Base-by-base conservation (phyloP, 2,329 filamentous ascomycete species). In the Paracorniculantispora psalliotae region DNA sequence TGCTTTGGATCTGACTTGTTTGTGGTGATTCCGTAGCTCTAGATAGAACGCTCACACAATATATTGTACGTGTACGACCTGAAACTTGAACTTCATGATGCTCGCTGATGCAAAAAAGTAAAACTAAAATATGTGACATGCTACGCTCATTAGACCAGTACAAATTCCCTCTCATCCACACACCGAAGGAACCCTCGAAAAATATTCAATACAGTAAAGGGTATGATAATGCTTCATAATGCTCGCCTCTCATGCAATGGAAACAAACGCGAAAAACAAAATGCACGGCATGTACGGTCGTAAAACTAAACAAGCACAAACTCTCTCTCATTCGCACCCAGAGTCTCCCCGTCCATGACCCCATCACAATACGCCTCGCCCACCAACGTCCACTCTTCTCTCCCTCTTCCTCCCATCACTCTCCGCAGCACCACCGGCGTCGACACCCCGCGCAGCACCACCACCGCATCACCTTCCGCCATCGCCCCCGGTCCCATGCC, bases 311-410 rank as follows among this genome's bases (percentile, higher is more conserved):
- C 28, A 13, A 51, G 19, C 25, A 58, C 55, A 51, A 58, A 51
- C 19, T 46, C 47, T n/a, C 37, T 17, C 19, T 50, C 47, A 51
- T 44, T 35, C 21, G 17, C n/a, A 13, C 47, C 53, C 58, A 69
- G 51, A 15, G 66, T 55, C 60, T 73, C 68, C 1, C 71, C 71
- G 15, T 71, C 57, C 71, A 73, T 73, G 17, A 72, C 52, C 2
- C 71, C 70, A 19, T 72, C 69, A 37, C 70, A 72, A 49, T 72
- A 74, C 2, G 65, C 64, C 59, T 71, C 71, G 1, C 71, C 70
- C 1, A 72, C 13, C 52, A 69, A 70, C 21, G 59, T 51, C 63
- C 68, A 72, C n/a, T 33, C 21, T n/a, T n/a, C n/a, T n/a, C 30
- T 33, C 43, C 30, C n/a, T 5, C 30, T 49, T 9, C 7, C 12